Evolutionary conservation across 2,329 filamentous ascomycete genomes (phyloP), one percentile per base, ranked within the genome.

Genomic region (Aspergillus sp.): DNA sequence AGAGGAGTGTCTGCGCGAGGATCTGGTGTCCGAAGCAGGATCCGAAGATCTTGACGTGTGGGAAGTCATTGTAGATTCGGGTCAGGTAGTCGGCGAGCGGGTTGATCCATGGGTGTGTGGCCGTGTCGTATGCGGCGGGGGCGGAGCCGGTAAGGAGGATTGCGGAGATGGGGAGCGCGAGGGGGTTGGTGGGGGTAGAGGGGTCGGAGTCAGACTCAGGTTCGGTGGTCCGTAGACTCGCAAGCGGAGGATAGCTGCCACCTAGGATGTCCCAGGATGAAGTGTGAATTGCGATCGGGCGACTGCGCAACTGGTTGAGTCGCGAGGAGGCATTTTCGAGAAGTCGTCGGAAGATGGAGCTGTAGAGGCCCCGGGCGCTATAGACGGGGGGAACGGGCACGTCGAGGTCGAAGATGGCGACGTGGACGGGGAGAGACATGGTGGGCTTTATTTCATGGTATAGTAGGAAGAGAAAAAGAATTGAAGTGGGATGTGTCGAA

Each of bases 361-460:
- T 75, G 62, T 73, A 76, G 46, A 75, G 64, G 52, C 74, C 74
- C 6, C 70, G 72, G 16, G 66, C 55, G 18, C 59, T 58, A 59
- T 75, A 75, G 56, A 76, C 68, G 26, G 65, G 55, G 11, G 67
- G 68, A 14, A 72, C 71, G 20, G 74, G 74, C 20, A 73, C 57
- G 63, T 80, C 68, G 61, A 72, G 58, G 68, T 80, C 70, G 52
- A 77, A 61, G 22, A 73, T 58, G 58, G 76, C 66, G 61, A 76
- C 63, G 66, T 77, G 67, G 65, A 78, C 65, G 59, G 24, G 54
- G 60, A 42, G 62, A 54, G 63, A 65, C 69, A 46, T 62, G 50
- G 20, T 22, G 16, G 16, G 9, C 10, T 54, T 47, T 57, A 16
- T 49, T 14, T 3, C 11, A 36, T 36, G 32, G 32, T 12, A 12